Base-by-base conservation (phyloP, 202 grass and related monocot species). In the Setaria italica region DNA sequence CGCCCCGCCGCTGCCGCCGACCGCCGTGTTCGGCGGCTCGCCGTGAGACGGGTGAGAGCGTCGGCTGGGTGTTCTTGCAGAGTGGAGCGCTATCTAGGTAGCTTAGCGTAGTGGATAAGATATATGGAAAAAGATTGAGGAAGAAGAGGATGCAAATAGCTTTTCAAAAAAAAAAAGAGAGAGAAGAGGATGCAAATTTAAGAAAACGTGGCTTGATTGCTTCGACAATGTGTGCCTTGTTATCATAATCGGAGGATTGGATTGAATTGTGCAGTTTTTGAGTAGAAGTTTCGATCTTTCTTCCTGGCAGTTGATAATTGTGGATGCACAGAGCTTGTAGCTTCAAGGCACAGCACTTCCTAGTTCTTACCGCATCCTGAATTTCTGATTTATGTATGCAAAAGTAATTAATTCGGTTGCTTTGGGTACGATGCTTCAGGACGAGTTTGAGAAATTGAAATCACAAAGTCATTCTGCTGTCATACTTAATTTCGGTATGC, bases 1-100 rank as follows among this genome's bases (percentile, higher is more conserved):
- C 62, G 89, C 91, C 17, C 49, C 93, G 79, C 91, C 90, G 46
- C 80, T 96, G 19, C 57, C 90, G 20, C 91, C 96, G 10, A 70
- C 90, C 3, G 80, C 83, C 62, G 77, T 95, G 12, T 83, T 96
- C 64, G 16, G 47, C 56, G 70, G 85, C 63, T 77, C 55, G 62
- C 64, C 55, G 58, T 62, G 58, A 62, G n/a, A 60, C 57, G n/a
- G n/a, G 35, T 57, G 55, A 70, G 43, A 30, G 20, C n/a, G 2
- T 2, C 56, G 56, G 4, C 25, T 6, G 12, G 33, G 16, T 41
- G 42, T 54, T 76, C 34, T 70, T 83, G 73, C 0, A 34, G 47
- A 71, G 55, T 53, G 43, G 29, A 46, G 43, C 29, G 8, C 10
- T 82, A 25, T 25, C 42, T 83, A 84, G 72, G 20, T 79, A 79